Conservation (phyloP, 1,139 yeast genomes). For the Saccharomycopsis phalli region DNA sequence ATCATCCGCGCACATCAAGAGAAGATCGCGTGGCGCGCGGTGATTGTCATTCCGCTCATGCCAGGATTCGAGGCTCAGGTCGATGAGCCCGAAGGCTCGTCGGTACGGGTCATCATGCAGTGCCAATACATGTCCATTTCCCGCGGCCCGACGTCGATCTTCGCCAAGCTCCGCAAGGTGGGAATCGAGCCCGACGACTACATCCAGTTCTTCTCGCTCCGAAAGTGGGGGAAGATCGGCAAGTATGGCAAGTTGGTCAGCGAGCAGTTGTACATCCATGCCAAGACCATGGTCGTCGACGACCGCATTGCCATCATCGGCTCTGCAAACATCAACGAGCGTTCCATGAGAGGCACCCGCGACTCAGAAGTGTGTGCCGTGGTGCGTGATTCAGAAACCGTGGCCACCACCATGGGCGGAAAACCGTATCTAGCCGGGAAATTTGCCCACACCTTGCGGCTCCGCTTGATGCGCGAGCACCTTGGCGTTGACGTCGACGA, state of each 20-base stretch:
- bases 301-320: conserved; percentile 92
- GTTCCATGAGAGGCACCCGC: conserved; percentile 88
- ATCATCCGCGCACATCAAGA: conserved; percentile 80
- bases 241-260: conserved; percentile 66
- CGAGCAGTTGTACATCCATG: conserved; percentile 90
- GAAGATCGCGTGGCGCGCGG: conserved; percentile 78
- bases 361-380: conserved; percentile 93
- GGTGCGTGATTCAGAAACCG: conserved; percentile 72
- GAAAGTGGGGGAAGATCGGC: conserved; percentile 95
- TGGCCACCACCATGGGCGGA: conserved; percentile 75
- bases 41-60: conserved; percentile 87
- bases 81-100: conserved; percentile 87
- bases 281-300: conserved; percentile 88
- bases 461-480: conserved; percentile 94
- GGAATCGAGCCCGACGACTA: conserved; percentile 88
- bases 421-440: conserved; percentile 70
- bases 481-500: conserved; percentile 88
- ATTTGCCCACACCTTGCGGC: conserved; percentile 82
- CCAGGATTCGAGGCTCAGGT: conserved; percentile 97
- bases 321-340: conserved; percentile 91
- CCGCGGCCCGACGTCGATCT: conserved; percentile 83
- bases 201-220: conserved; percentile 80
- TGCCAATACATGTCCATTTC: conserved; percentile 93
- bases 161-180: conserved; percentile 65
- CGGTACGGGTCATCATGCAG: conserved; percentile 92